These are phyloP conservation scores for Zasmidium cellare DNA, from an alignment of 2,329 filamentous ascomycete genomes.

Conservation along the genomic window DNA sequence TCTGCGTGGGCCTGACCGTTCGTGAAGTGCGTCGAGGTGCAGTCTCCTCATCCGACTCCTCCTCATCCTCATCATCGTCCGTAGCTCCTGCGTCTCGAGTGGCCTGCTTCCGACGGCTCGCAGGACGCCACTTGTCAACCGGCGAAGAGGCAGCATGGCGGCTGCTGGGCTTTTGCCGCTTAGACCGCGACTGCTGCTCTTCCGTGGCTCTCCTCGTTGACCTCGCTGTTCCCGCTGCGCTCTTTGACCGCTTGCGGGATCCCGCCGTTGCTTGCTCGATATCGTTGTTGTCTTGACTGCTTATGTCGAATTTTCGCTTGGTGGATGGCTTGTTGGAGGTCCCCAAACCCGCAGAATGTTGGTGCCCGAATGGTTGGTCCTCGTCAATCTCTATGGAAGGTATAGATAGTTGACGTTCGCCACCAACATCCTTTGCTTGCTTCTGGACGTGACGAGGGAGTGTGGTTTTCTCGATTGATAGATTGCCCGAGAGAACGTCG, in stretches of 20 bases:
- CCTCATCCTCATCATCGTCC: not conserved
- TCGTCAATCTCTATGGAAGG: too few relatives aligned
- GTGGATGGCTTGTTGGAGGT: too few relatives aligned
- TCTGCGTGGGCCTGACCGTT: not conserved
- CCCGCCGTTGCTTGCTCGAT: not conserved
- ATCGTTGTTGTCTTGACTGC: not conserved
- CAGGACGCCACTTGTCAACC: not conserved
- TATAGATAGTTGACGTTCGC: too few relatives aligned
- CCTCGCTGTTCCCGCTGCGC: too few relatives aligned
- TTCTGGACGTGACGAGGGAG: too few relatives aligned
- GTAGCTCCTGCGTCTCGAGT: not conserved
- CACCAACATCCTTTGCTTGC: too few relatives aligned
- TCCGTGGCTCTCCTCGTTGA: too few relatives aligned
- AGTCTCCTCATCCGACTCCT: not conserved
- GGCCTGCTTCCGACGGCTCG: not conserved
- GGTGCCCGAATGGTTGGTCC: too few relatives aligned
- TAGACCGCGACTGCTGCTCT: not conserved
- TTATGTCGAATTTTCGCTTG: too few relatives aligned
- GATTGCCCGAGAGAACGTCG: too few relatives aligned
- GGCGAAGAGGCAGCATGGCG: not conserved
- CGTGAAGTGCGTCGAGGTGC: conserved; percentile 3
- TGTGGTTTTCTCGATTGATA: too few relatives aligned
- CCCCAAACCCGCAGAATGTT: too few relatives aligned
- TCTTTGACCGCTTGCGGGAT: not conserved
- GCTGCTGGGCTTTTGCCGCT: not conserved